phyloP scores from a whole-genome alignment of 176 grass and related monocot species.

The Otatea glauca region DNA sequence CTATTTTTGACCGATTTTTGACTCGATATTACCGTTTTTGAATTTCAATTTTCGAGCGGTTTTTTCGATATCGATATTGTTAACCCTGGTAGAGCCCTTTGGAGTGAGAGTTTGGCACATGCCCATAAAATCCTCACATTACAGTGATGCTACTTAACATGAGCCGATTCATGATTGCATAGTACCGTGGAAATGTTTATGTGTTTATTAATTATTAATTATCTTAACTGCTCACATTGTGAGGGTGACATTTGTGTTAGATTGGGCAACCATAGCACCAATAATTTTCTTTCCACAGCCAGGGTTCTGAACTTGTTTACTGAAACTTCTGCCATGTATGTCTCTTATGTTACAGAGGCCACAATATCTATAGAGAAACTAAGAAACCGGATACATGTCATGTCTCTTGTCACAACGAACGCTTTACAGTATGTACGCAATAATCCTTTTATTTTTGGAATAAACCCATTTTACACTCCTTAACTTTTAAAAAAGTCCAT shows the following conservation, averaged over 20 bases:
- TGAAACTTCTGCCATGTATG: neutral
- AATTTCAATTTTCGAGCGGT: too few relatives aligned
- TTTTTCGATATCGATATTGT: too few relatives aligned
- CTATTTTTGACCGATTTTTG: too few relatives aligned
- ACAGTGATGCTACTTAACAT: neutral
- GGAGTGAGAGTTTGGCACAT: neutral
- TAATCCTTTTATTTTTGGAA: neutral
- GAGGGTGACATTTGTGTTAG: neutral
- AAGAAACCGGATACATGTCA: neutral
- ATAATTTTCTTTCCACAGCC: too few relatives aligned
- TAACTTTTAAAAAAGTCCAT: too few relatives aligned
- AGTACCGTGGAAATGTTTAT: neutral
- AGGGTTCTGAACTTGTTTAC: neutral
- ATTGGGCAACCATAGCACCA: neutral
- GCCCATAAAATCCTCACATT: neutral
- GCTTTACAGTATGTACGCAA: neutral
- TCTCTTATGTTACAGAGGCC: neutral
- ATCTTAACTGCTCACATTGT: neutral
- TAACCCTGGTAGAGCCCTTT: neutral
- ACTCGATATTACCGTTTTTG: too few relatives aligned
- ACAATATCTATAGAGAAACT: neutral
- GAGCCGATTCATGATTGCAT: neutral
- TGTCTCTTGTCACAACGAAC: neutral
- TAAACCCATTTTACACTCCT: too few relatives aligned
- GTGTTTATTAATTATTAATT: too few relatives aligned